Evolutionary conservation across 108 stramenopile species (phyloP), one percentile per base, ranked within the genome.

Genomic region (Hondaea fermentalgiana): DNA sequence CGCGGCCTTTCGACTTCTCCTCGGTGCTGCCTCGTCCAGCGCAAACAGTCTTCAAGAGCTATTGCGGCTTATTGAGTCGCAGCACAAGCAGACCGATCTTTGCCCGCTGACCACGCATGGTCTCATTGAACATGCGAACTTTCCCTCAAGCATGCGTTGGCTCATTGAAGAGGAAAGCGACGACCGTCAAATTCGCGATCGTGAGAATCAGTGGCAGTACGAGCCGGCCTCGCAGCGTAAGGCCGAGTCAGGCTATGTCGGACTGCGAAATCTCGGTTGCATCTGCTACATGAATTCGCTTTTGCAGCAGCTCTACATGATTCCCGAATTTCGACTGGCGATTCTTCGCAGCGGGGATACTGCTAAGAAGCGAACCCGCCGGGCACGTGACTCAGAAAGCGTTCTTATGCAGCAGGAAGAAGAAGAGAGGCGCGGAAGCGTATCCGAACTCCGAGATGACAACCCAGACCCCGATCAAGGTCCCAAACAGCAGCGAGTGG

Each of bases 251-350:
- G 94, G 92, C 5, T 94, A 92, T 58, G 72, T 93, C 42, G 94
- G 94, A 29, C 72, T 94, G 43, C 87, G 90, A 44, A 94, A 94
- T 87, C 91, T 93, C 21, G 94, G 94, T 28, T 94, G 94, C 87
- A 94, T 92, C 47, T 94, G 94, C 91, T 94, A 94, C 91, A 93
- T 94, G 93, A 94, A 94, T 92, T 89, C 90, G 47, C 92, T 92
- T 12, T 72, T 94, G 29, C 94, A 94, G 90, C 94, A 94, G 90
- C 59, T 93, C 5, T 91, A 28, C 17, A 89, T 90, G 69, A 60
- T 91, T 1, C 88, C 42, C 23, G 25, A 43, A 16, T 91, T 91
- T 16, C 72, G 90, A 0, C 76, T 83, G 19, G 76, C 12, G n/a
- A 83, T 83, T 83, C 3, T 83, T 55, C 51, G 49, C 49, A 53